Evolutionary conservation across 768 basidiomycete species (phyloP), one percentile per base, ranked within the genome.

Genomic region (Suillus tomentosus): DNA sequence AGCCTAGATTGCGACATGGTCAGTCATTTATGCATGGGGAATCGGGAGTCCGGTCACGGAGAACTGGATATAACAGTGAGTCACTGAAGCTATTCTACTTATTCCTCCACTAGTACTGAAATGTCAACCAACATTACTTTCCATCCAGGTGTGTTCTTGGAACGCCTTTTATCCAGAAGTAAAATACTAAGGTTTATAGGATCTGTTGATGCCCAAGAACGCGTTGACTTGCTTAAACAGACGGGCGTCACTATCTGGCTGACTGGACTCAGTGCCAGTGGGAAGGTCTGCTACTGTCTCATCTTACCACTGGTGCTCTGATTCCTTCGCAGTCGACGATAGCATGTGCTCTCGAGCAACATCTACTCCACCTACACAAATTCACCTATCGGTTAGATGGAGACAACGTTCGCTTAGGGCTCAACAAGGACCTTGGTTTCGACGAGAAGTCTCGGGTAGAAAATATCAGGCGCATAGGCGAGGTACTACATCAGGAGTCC

Each of bases 401-500:
- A 3, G 97, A 99, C 79, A 96, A 95, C 74, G 82, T 99, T 62
- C 88, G 97, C 66, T 94, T 96, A 71, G 97, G 97, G 9, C 80
- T 99, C 60, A 99, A 99, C 83, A 98, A 92, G 78, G 95, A 97
- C 73, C 88, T 98, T 47, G 94, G 94, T 5, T 98, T 98, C 71
- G 91, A 94, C 69, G 94, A 95, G 72, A 88, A 86, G 72, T 95
- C 95, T 57, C 85, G 95, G 62, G 92, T 91, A 67, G 94, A 97
- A 78, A 96, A 99, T 78, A 99, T 99, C 73, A 89, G 97, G 60
- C 84, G 97, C 63, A 97, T 99, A 66, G 94, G 95, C 69, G 96
- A 99, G 88, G 95, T 93, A 68, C 61, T 13, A 22, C 11, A 13
- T n/a, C 17, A 22, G 19, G 5, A 47, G n/a, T n/a, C 19, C 19